phyloP scores from a whole-genome alignment of 306 rosid genomes.

The Mucuna pruriens region DNA sequence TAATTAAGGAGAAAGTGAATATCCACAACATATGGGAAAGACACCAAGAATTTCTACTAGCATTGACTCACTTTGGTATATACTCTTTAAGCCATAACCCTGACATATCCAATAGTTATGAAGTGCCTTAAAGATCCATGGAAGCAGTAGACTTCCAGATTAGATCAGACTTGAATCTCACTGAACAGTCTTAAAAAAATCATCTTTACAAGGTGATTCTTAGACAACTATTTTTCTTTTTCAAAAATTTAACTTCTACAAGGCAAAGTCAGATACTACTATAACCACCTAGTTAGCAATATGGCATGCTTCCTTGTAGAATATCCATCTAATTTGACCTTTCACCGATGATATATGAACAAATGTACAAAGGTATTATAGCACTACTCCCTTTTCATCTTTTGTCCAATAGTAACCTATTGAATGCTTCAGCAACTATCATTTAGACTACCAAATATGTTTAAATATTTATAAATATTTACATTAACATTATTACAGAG shows the following conservation, averaged over 20 bases:
- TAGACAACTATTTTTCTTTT: not conserved
- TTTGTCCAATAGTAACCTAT: too few relatives aligned
- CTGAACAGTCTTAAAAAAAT: not conserved
- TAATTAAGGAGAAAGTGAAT: constrained; percentile 1
- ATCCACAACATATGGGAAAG: constrained; percentile 26
- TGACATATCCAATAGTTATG: constrained; percentile 2
- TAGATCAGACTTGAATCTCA: not conserved
- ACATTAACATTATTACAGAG: too few relatives aligned
- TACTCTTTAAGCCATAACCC: constrained; percentile 3
- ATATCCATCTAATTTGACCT: not conserved
- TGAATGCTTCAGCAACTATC: not conserved
- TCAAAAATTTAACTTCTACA: not conserved
- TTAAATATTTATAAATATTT: too few relatives aligned
- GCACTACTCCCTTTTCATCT: too few relatives aligned
- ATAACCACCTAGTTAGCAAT: not conserved
- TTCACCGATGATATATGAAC: not conserved
- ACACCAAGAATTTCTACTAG: not conserved
- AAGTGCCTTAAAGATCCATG: not conserved
- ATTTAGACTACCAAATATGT: not conserved
- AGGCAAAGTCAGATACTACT: not conserved
- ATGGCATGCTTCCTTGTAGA: not conserved
- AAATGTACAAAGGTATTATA: too few relatives aligned
- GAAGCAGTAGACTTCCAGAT: not conserved
- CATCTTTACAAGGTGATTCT: not conserved
- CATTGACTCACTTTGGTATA: not conserved